Conservation (phyloP, 768 basidiomycete genomes). For the Saitozyma sp. region DNA sequence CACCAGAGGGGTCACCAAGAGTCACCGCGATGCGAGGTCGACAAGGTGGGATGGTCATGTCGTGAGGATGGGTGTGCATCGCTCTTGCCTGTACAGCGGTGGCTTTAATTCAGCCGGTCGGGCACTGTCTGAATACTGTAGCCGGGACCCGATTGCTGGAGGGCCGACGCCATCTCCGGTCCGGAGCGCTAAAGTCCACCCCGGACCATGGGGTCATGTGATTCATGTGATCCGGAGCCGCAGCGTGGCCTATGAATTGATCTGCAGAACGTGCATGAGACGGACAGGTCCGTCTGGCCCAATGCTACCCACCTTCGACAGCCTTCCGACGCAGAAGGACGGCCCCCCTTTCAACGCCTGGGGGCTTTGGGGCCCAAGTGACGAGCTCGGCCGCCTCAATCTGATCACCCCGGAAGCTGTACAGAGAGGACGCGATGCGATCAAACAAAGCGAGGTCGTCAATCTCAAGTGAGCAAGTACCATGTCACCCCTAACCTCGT, state of each 20-base stretch:
- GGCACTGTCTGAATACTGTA: no score
- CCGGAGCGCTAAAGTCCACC: no score
- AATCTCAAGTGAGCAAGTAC: constrained; percentile 29
- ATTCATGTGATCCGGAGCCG: no score
- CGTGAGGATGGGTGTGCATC: background rate
- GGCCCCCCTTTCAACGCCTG: constrained; percentile 23
- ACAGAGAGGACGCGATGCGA: constrained; percentile 7
- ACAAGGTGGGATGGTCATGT: background rate
- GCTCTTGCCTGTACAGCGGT: no score
- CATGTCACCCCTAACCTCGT: background rate
- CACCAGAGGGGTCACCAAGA: constrained; percentile 9
- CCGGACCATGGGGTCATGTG: no score
- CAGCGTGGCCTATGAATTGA: no score
- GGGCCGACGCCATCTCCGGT: no score
- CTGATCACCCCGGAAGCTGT: constrained; percentile 15
- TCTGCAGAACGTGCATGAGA: no score
- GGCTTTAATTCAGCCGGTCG: background rate
- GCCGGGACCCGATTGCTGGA: no score
- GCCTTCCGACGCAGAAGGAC: background rate
- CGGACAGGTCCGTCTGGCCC: no score
- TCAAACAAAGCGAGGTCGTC: constrained; percentile 17
- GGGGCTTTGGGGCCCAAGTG: constrained; percentile 16
- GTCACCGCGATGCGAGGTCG: constrained; percentile 5
- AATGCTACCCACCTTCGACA: no score
- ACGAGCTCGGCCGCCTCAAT: constrained; percentile 17